These are phyloP conservation scores for Metschnikowia gelsemii DNA, from an alignment of 805 yeast genomes.

Conservation along the genomic window DNA sequence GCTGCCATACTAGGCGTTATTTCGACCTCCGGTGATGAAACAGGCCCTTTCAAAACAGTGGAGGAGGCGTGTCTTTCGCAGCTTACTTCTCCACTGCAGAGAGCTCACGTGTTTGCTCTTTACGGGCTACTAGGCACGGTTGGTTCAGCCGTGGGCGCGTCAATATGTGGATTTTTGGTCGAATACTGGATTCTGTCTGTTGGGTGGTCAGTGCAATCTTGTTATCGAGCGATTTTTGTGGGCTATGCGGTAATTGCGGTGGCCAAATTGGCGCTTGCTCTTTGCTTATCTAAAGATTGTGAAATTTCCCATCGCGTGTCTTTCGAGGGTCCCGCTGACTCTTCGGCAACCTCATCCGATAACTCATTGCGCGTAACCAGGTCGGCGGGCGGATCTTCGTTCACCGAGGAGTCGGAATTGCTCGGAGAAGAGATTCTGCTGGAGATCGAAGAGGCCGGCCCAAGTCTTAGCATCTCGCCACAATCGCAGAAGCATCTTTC, in stretches of 20 bases:
- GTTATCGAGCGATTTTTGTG: conserved; percentile 58
- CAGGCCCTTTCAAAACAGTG: conserved; percentile 85
- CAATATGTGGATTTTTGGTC: conserved; percentile 59
- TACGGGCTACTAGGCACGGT: conserved; percentile 66
- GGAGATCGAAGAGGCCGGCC: conserved; percentile 10
- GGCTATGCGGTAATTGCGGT: conserved; percentile 56
- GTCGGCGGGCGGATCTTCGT: conserved; percentile 2
- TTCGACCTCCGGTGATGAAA: conserved; percentile 86
- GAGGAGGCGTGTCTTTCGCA: conserved; percentile 85
- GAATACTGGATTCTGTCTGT: conserved; percentile 38
- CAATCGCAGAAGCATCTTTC: conserved; percentile 45
- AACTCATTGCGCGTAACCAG: background rate
- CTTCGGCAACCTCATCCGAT: background rate
- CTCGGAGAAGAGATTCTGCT: conserved; percentile 7
- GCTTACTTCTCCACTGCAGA: conserved; percentile 58
- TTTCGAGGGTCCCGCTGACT: background rate
- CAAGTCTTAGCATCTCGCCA: conserved; percentile 36
- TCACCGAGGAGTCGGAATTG: conserved; percentile 8
- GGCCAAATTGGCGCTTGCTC: conserved; percentile 50
- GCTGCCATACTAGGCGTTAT: conserved; percentile 86
- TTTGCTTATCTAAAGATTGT: conserved; percentile 51
- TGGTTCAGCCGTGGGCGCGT: conserved; percentile 75
- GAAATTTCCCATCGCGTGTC: conserved; percentile 36
- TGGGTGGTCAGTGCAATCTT: conserved; percentile 35
- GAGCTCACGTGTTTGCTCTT: conserved; percentile 75